Percentiles rank a stretch among this genome's conserved stretches.
Evolutionary conservation across 2,329 filamentous ascomycete genomes (phyloP).

Genomic region (Hypoxylon sp.): DNA sequence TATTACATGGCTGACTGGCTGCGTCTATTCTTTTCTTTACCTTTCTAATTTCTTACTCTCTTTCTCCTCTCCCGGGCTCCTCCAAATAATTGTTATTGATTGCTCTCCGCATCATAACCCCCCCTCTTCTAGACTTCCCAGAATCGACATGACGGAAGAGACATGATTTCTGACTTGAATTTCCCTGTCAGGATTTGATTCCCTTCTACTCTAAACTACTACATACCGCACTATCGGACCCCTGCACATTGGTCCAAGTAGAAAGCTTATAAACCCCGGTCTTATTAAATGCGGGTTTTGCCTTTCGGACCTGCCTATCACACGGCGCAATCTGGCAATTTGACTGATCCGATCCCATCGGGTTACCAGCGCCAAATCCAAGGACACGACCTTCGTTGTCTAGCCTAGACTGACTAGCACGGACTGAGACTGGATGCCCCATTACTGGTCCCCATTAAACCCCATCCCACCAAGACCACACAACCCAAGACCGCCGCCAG

Average conservation of each 20-base stretch:
- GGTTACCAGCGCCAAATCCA: constrained; percentile 37
- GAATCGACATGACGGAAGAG: constrained; percentile 27
- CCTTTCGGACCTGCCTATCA: constrained; percentile 39
- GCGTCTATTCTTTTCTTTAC: not conserved
- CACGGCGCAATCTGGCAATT: constrained; percentile 39
- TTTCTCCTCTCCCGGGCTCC: constrained; percentile 1
- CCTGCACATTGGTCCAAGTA: constrained; percentile 36
- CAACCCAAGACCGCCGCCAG: constrained; percentile 7
- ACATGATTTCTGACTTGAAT: constrained; percentile 30
- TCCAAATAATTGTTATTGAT: constrained; percentile 3
- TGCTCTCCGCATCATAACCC: constrained; percentile 1
- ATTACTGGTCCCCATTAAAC: constrained; percentile 25
- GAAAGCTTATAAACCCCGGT: constrained; percentile 38
- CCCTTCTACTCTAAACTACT: too few species aligned
- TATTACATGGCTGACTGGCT: constrained; percentile 2
- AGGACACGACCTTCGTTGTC: constrained; percentile 22
- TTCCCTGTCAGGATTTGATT: constrained; percentile 29
- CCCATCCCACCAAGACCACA: constrained; percentile 22
- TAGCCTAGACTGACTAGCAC: constrained; percentile 2
- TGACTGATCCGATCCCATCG: constrained; percentile 38
- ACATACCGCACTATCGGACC: constrained; percentile 22
- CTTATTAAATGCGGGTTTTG: constrained; percentile 37
- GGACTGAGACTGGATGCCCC: too few species aligned
- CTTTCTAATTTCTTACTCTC: constrained; percentile 7
- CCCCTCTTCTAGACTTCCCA: constrained; percentile 4